These are phyloP conservation scores for Coemansia sp. DNA, from an alignment of 192 early-diverging fungal genomes.

Conservation along the genomic window DNA sequence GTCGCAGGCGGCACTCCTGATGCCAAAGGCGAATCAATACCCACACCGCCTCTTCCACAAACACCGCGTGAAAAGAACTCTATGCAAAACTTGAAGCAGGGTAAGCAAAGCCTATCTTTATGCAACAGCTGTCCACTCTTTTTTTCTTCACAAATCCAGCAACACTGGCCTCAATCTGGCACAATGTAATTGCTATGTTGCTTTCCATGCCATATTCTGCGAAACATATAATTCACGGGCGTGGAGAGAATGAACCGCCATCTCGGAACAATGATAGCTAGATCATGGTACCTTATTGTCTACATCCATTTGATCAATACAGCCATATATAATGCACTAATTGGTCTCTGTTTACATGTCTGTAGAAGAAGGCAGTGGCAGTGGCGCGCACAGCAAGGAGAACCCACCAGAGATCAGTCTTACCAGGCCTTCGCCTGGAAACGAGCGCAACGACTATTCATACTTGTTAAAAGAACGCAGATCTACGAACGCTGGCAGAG, in stretches of 20 bases:
- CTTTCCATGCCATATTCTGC: background rate
- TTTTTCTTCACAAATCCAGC: background rate
- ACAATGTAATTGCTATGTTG: background rate
- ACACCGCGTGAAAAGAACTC: slow-evolving; percentile 23
- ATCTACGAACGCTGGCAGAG: slow-evolving; percentile 22
- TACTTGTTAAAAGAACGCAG: slow-evolving; percentile 46
- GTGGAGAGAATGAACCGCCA: background rate
- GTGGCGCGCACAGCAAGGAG: background rate
- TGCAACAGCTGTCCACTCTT: background rate
- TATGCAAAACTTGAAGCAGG: slow-evolving; percentile 29
- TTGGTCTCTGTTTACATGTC: background rate
- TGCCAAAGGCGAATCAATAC: slow-evolving; percentile 22
- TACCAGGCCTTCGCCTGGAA: slow-evolving; percentile 11
- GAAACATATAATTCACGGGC: slow-evolving; percentile 1
- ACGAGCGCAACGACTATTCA: slow-evolving; percentile 50
- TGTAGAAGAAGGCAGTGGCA: slow-evolving; percentile 4
- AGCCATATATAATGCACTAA: background rate
- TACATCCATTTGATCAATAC: background rate
- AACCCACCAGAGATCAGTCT: slow-evolving; percentile 15
- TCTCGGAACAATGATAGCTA: background rate
- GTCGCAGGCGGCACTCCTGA: slow-evolving; percentile 18
- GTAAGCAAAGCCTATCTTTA: slow-evolving; percentile 18
- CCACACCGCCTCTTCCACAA: slow-evolving; percentile 40
- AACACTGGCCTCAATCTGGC: slow-evolving; percentile 1
- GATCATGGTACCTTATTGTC: background rate